Evolutionary conservation across 768 basidiomycete species (phyloP).

Genomic region (Mycena galopus): DNA sequence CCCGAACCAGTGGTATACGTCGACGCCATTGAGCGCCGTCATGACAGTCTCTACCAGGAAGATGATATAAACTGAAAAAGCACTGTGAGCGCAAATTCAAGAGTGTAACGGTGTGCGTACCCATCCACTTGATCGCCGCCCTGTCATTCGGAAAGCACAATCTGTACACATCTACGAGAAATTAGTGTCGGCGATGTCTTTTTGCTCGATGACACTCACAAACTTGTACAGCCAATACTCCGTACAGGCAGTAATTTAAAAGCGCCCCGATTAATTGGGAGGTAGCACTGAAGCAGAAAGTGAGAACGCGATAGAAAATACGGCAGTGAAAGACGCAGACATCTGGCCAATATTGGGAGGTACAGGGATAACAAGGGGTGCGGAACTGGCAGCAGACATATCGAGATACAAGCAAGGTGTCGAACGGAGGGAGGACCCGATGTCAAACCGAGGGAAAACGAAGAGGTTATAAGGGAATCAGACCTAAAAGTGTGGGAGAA

Average conservation of each 20-base stretch:
- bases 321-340: not conserved
- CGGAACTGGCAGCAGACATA: slow-evolving; percentile 4
- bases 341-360: slow-evolving; percentile 28
- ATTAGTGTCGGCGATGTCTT: not conserved
- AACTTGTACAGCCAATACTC: slow-evolving; percentile 30
- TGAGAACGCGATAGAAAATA: not conserved
- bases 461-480: slow-evolving; percentile 16
- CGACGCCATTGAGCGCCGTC: slow-evolving; percentile 32
- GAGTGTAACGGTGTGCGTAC: not conserved
- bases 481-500: not conserved
- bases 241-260: slow-evolving; percentile 27
- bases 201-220: slow-evolving; percentile 8
- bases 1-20: slow-evolving; percentile 31
- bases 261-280: slow-evolving; percentile 31
- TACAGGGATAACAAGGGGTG: slow-evolving; percentile 12
- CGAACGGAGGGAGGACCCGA: slow-evolving; percentile 16
- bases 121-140: slow-evolving; percentile 31
- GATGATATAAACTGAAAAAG: slow-evolving; percentile 20
- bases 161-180: slow-evolving; percentile 17
- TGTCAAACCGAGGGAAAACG: slow-evolving; percentile 19
- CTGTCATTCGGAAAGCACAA: slow-evolving; percentile 33
- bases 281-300: slow-evolving; percentile 8
- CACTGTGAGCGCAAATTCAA: not conserved
- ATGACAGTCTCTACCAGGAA: slow-evolving; percentile 31
- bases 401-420: slow-evolving; percentile 2